phyloP scores from a whole-genome alignment of 1,139 yeast species.

The Candida neerlandica region DNA sequence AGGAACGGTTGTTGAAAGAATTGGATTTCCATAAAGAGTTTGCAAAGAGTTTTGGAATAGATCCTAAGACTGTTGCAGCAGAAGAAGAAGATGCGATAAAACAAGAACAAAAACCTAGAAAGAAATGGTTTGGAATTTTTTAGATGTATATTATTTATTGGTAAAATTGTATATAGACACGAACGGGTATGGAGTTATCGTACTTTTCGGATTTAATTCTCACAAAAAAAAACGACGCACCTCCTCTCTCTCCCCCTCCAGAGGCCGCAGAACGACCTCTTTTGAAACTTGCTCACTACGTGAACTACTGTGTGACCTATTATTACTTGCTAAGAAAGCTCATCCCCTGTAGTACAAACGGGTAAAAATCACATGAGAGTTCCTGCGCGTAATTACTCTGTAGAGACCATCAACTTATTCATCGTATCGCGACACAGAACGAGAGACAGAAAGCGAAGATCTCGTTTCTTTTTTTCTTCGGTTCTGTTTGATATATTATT shows the following conservation, averaged over 20 bases:
- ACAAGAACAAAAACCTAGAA: constrained; percentile 15
- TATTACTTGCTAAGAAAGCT: too few relatives aligned
- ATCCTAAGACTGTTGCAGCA: background rate
- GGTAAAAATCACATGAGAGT: too few relatives aligned
- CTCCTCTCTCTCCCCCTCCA: too few relatives aligned
- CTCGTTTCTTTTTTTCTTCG: background rate
- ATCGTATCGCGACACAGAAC: too few relatives aligned
- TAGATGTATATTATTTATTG: constrained; percentile 13
- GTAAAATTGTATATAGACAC: background rate
- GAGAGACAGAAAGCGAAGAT: too few relatives aligned
- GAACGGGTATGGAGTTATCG: background rate
- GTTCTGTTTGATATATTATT: background rate
- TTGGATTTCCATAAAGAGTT: constrained; percentile 40
- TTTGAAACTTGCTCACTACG: too few relatives aligned
- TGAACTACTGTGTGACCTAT: too few relatives aligned
- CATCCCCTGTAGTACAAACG: too few relatives aligned
- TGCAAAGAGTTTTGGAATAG: constrained; percentile 26
- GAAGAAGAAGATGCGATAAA: background rate
- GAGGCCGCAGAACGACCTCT: too few relatives aligned
- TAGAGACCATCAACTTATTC: too few relatives aligned
- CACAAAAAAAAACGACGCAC: background rate
- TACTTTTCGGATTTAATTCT: background rate
- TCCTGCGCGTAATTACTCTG: too few relatives aligned
- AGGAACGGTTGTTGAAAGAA: constrained; percentile 65
- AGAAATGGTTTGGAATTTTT: constrained; percentile 43